Base-by-base conservation (phyloP, 371 early-diverging fungal species). In the Neoconidiobolus thromboides region DNA sequence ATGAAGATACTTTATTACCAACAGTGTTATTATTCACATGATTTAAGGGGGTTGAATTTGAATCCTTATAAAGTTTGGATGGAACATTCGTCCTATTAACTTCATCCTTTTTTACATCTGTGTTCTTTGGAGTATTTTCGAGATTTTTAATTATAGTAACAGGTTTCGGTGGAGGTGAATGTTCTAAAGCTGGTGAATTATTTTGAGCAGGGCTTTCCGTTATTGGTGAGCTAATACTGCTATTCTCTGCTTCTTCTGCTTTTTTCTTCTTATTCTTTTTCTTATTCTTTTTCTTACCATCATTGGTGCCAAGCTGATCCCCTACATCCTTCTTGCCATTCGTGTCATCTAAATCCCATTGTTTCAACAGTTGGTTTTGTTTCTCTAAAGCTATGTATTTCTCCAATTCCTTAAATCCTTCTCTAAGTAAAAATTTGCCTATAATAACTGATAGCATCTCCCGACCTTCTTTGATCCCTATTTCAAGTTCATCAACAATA, bases 361-460 rank as follows among this genome's bases (percentile, higher is more conserved):
- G 71, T 46, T 80, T 76, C 15, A 86, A 69, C 40, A 86, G 69
- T 38, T 70, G 72, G 48, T 78, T 76, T 53, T 85, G 82, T 48
- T 82, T 76, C 63, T 81, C 75, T 61, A 83, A 67, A 1, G 86
- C 82, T 5, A 82, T 72, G 61, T 73, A 76, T 50, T 81, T 79
- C 36, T 81, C 85, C 50, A 81, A 76, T 2, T 82, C 76, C 10
- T 85, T 70, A 67, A 79, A 77, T 1, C 83, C 84, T 62, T 86
- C 86, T 46, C 79, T 75, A 52, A 86, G 73, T 66, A 85, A 79
- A 59, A 82, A 61, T 60, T 78, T 79, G 26, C 85, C 85, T 5
- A 82, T 62, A 43, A 86, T 71, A 51, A 81, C 83, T 0, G 81
- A 82, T 40, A 86, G 67, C 60, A 82, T 80, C 26, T 74, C 74